These are phyloP conservation scores for Diaporthe ilicicola DNA, from an alignment of 2,329 filamentous ascomycete genomes.

Conservation along the genomic window DNA sequence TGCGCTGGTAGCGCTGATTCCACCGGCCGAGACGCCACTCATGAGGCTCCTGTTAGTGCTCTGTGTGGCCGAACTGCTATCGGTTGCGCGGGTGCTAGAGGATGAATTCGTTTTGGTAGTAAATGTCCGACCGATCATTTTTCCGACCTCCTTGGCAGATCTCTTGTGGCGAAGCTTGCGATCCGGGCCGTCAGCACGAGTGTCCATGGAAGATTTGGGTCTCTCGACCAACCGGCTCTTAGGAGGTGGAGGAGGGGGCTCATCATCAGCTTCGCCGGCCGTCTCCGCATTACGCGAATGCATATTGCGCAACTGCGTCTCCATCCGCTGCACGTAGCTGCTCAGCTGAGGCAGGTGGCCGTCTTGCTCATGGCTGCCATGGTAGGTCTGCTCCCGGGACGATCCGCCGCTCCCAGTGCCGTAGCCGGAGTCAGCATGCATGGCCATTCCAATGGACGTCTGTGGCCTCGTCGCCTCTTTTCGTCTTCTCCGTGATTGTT, in stretches of 20 bases:
- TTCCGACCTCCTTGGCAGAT: conserved; percentile 81
- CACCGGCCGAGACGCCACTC: conserved; percentile 91
- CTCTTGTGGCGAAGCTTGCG: conserved; percentile 69
- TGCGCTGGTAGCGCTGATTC: conserved; percentile 93
- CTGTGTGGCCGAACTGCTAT: conserved; percentile 74
- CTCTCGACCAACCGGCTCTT: conserved; percentile 61
- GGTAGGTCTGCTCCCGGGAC: conserved; percentile 56
- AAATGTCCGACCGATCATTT: conserved; percentile 77
- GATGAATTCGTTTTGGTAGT: conserved; percentile 90
- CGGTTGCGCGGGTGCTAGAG: conserved; percentile 73
- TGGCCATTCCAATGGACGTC: conserved; percentile 77
- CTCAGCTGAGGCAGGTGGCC: conserved; percentile 75
- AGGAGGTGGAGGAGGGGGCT: conserved; percentile 68
- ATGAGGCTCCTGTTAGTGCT: conserved; percentile 87
- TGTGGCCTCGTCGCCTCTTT: conserved; percentile 61
- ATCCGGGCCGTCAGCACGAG: conserved; percentile 48
- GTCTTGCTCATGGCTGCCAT: conserved; percentile 52
- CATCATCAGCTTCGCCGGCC: conserved; percentile 45
- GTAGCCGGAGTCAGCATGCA: conserved; percentile 65
- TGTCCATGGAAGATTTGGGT: conserved; percentile 67
- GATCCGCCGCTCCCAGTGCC: conserved; percentile 65
- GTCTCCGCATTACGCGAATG: conserved; percentile 63
- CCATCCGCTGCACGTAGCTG: conserved; percentile 93
- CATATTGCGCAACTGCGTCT: conserved; percentile 78
- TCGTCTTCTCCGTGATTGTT: conserved; percentile 47